phyloP scores from a whole-genome alignment of 345 rosid species.

The Lepidium didymum region DNA sequence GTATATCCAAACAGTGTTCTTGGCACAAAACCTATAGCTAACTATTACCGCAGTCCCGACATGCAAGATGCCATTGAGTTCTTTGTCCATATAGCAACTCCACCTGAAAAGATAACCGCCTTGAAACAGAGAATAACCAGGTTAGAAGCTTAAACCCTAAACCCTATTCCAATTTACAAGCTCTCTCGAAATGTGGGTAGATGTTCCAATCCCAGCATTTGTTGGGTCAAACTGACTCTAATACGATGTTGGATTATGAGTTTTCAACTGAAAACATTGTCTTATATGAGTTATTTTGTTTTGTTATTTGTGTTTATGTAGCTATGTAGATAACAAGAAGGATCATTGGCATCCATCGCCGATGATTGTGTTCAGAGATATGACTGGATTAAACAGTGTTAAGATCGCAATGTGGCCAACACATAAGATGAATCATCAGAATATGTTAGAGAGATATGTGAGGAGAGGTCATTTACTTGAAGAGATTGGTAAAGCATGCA shows the following conservation, averaged over 20 bases:
- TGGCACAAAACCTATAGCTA: conserved; percentile 57
- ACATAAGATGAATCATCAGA: conserved; percentile 74
- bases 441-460: conserved; percentile 59
- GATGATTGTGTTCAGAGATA: conserved; percentile 48
- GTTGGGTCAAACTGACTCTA: too few species aligned
- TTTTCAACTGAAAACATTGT: neutral
- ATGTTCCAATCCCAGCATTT: too few species aligned
- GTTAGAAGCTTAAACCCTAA: conserved; percentile 21
- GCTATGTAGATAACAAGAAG: conserved; percentile 58
- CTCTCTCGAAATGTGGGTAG: too few species aligned
- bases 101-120: conserved; percentile 53
- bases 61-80: conserved; percentile 84
- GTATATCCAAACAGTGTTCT: conserved; percentile 62
- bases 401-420: conserved; percentile 62
- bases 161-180: neutral
- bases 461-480: conserved; percentile 61
- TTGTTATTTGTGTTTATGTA: conserved; percentile 8
- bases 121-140: conserved; percentile 63
- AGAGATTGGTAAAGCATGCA: conserved; percentile 63
- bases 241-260: too few species aligned
- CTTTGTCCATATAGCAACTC: conserved; percentile 67
- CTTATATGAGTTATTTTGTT: neutral
- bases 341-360: conserved; percentile 75
- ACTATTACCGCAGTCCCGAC: conserved; percentile 87
- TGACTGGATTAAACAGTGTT: conserved; percentile 48